Conservation (phyloP, 768 basidiomycete species). For the Heimioporus sp. region DNA sequence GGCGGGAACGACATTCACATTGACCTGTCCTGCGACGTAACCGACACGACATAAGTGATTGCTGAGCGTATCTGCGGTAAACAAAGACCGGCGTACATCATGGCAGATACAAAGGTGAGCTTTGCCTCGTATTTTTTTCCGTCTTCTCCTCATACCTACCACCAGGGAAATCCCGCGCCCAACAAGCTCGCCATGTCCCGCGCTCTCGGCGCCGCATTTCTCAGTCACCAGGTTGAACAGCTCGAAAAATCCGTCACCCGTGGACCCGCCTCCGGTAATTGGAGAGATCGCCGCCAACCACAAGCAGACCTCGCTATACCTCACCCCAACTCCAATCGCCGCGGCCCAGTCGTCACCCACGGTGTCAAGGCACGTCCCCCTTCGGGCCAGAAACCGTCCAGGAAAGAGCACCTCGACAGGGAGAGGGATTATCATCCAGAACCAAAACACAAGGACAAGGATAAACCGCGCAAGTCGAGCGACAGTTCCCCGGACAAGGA, state of each 20-base stretch:
- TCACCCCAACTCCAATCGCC: slow-evolving; percentile 19
- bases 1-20: slow-evolving; percentile 2
- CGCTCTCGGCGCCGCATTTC: slow-evolving; percentile 83
- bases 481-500: slow-evolving; percentile 47
- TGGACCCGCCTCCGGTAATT: slow-evolving; percentile 54
- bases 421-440: slow-evolving; percentile 22
- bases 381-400: slow-evolving; percentile 17
- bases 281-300: slow-evolving; percentile 50
- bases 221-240: slow-evolving; percentile 85
- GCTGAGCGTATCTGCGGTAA: not conserved
- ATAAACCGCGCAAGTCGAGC: slow-evolving; percentile 21
- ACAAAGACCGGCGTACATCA: slow-evolving; percentile 3
- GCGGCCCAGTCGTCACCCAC: slow-evolving; percentile 7
- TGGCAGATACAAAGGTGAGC: slow-evolving; percentile 22
- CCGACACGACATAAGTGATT: not conserved
- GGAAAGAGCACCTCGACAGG: slow-evolving; percentile 21
- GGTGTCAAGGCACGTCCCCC: slow-evolving; percentile 23
- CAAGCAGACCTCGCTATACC: slow-evolving; percentile 13
- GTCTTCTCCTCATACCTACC: not conserved
- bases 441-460: slow-evolving; percentile 14
- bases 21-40: not conserved
- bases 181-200: slow-evolving; percentile 81
- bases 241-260: slow-evolving; percentile 72
- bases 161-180: slow-evolving; percentile 21
- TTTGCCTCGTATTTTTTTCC: no score